A percentile compares a stretch with the other conserved stretches of the same genome.
Evolutionary conservation across 805 yeast genomes (phyloP).

Genomic region (Pichia deserticola): DNA sequence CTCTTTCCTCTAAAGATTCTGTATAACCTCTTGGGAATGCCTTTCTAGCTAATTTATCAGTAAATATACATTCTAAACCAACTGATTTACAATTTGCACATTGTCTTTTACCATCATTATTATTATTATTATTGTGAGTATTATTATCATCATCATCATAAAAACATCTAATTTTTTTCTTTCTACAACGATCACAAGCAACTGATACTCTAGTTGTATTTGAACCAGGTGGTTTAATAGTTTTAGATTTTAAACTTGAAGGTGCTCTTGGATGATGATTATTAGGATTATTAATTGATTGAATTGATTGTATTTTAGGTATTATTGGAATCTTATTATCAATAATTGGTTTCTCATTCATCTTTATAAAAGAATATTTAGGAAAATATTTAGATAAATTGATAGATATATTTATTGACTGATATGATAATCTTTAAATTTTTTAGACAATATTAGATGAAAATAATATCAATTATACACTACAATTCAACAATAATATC

Average conservation of each 20-base stretch:
- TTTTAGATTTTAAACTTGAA: slow-evolving; percentile 29
- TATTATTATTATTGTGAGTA: neutral
- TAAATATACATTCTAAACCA: slow-evolving; percentile 83
- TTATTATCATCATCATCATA: slow-evolving; percentile 23
- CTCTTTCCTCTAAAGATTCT: slow-evolving; percentile 79
- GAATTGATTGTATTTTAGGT: too few species aligned
- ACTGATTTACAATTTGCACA: slow-evolving; percentile 80
- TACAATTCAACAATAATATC: too few species aligned
- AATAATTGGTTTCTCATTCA: too few species aligned
- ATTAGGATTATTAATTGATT: too few species aligned
- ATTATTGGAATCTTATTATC: too few species aligned
- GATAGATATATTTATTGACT: too few species aligned
- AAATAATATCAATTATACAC: too few species aligned
- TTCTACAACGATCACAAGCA: slow-evolving; percentile 85
- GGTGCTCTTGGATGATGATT: neutral
- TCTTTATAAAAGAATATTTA: too few species aligned
- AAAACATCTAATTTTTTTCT: slow-evolving; percentile 65
- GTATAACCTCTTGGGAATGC: slow-evolving; percentile 92
- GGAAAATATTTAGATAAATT: too few species aligned
- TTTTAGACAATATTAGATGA: too few species aligned
- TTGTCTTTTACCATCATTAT: slow-evolving; percentile 31
- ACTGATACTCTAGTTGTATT: slow-evolving; percentile 70
- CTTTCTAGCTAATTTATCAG: slow-evolving; percentile 75
- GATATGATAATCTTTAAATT: too few species aligned
- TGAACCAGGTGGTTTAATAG: slow-evolving; percentile 63